Evolutionary conservation across 1,139 yeast species (phyloP).

Genomic region (Protomyces arabidopsidicola): DNA sequence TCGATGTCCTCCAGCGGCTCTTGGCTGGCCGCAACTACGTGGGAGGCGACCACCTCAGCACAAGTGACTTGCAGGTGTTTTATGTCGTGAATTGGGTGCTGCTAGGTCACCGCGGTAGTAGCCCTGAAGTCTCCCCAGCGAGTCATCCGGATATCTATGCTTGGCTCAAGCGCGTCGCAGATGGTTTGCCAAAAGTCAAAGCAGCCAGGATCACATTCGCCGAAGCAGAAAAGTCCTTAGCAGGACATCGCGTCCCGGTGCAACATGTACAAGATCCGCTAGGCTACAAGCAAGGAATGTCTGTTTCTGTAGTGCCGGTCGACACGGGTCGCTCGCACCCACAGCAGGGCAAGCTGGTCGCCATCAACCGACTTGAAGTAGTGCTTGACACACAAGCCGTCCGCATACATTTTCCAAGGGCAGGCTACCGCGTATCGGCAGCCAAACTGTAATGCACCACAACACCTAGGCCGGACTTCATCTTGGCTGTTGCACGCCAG

Average conservation of each 20-base stretch:
- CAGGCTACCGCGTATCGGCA: constrained; percentile 4
- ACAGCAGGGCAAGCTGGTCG: constrained; percentile 7
- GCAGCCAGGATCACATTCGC: constrained; percentile 1
- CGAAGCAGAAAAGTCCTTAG: background rate
- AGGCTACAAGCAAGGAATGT: background rate
- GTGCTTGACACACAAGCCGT: constrained; percentile 5
- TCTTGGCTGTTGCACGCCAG: background rate
- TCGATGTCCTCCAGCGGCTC: constrained; percentile 2
- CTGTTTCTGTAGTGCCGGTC: constrained; percentile 14
- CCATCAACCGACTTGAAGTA: constrained; percentile 4
- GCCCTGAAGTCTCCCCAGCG: constrained; percentile 1
- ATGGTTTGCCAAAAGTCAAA: background rate
- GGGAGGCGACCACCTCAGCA: background rate
- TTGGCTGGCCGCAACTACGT: constrained; percentile 6
- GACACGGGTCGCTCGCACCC: constrained; percentile 24
- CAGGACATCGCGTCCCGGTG: background rate
- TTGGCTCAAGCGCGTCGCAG: constrained; percentile 8
- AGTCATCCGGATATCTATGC: constrained; percentile 6
- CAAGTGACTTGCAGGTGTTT: constrained; percentile 16
- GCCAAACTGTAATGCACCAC: background rate
- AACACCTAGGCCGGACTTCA: background rate
- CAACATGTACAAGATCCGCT: constrained; percentile 4
- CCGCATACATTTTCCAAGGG: constrained; percentile 8
- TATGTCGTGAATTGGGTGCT: constrained; percentile 23
- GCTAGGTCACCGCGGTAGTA: constrained; percentile 9